Percentiles rank a stretch among this genome's conserved stretches.
Conservation (phyloP, 805 yeast genomes). For the Wickerhamiella dianesei region DNA sequence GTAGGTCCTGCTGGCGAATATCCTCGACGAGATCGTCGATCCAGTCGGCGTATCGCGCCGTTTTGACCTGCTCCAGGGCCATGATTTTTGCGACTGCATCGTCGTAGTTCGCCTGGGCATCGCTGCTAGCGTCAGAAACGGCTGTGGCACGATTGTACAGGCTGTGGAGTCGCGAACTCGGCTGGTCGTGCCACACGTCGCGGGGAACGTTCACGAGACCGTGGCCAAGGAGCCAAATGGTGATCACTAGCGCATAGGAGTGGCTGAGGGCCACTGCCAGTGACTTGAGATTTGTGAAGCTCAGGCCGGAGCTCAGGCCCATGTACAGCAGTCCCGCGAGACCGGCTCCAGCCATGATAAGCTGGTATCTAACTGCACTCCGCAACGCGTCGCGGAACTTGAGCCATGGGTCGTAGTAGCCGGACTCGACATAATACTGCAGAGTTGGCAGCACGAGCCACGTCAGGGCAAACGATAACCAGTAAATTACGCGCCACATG, state of each 20-base stretch:
- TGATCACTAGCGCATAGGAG: slow-evolving; percentile 57
- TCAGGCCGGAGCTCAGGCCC: slow-evolving; percentile 40
- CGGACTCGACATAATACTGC: slow-evolving; percentile 62
- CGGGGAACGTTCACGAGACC: slow-evolving; percentile 62
- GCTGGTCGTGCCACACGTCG: slow-evolving; percentile 26
- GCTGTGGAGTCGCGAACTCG: slow-evolving; percentile 27
- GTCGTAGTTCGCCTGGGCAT: slow-evolving; percentile 44
- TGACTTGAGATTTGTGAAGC: slow-evolving; percentile 43
- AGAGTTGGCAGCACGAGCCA: slow-evolving; percentile 64
- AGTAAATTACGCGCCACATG: slow-evolving; percentile 63
- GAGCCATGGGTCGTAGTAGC: slow-evolving; percentile 38
- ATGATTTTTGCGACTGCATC: slow-evolving; percentile 50
- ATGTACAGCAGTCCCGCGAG: slow-evolving; percentile 46
- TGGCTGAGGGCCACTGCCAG: slow-evolving; percentile 66
- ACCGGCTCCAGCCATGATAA: slow-evolving; percentile 40
- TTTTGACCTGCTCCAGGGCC: slow-evolving; percentile 36
- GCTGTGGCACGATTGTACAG: slow-evolving; percentile 44
- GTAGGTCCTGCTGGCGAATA: slow-evolving; percentile 16
- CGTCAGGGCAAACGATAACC: slow-evolving; percentile 68
- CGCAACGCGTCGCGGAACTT: slow-evolving; percentile 44
- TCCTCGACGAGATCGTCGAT: slow-evolving; percentile 43
- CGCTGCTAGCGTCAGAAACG: slow-evolving; percentile 47
- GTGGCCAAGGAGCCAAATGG: slow-evolving; percentile 76
- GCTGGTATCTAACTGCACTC: slow-evolving; percentile 46
- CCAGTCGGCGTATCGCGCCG: slow-evolving; percentile 47